A percentile compares a stretch with the other conserved stretches of the same genome.
Conservation (phyloP, 345 rosid species). For the Abelmoschus esculentus region DNA sequence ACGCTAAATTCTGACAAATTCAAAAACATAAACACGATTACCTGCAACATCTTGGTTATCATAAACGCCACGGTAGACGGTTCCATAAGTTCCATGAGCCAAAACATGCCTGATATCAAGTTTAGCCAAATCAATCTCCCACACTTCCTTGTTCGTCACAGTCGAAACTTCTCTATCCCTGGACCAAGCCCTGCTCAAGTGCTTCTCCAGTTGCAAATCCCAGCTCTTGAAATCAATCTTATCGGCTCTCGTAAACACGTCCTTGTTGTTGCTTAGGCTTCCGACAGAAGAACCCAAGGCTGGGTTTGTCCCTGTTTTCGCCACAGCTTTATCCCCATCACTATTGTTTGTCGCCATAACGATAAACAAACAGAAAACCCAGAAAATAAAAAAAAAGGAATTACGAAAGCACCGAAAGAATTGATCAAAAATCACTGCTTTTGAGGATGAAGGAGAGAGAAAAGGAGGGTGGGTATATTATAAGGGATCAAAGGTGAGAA, state of each 20-base stretch:
- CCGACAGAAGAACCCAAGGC: background rate
- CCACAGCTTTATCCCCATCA: slow-evolving; percentile 3
- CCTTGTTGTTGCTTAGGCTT: slow-evolving; percentile 31
- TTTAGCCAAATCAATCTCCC: slow-evolving; percentile 73
- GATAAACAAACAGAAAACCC: background rate
- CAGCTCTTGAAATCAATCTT: slow-evolving; percentile 72
- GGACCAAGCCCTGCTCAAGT: slow-evolving; percentile 61
- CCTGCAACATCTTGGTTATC: slow-evolving; percentile 78
- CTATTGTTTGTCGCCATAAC: slow-evolving; percentile 10
- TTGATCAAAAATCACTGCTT: background rate
- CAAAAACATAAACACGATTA: slow-evolving; percentile 10
- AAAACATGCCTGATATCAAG: slow-evolving; percentile 56
- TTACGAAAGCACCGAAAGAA: background rate
- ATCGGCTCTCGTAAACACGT: slow-evolving; percentile 56
- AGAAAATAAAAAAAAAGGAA: background rate
- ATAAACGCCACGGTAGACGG: slow-evolving; percentile 66
- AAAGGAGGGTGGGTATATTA: background rate
- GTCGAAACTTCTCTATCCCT: slow-evolving; percentile 24
- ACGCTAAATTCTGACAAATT: background rate
- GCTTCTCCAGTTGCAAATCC: slow-evolving; percentile 81
- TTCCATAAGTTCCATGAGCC: slow-evolving; percentile 72
- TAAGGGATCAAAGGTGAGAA: background rate
- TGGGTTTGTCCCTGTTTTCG: background rate
- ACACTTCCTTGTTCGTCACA: slow-evolving; percentile 46
- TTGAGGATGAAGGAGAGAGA: background rate